A percentile compares a stretch with the other conserved stretches of the same genome.
phyloP scores from a whole-genome alignment of 2,329 filamentous ascomycete species.

The Aspergillus ibericus region DNA sequence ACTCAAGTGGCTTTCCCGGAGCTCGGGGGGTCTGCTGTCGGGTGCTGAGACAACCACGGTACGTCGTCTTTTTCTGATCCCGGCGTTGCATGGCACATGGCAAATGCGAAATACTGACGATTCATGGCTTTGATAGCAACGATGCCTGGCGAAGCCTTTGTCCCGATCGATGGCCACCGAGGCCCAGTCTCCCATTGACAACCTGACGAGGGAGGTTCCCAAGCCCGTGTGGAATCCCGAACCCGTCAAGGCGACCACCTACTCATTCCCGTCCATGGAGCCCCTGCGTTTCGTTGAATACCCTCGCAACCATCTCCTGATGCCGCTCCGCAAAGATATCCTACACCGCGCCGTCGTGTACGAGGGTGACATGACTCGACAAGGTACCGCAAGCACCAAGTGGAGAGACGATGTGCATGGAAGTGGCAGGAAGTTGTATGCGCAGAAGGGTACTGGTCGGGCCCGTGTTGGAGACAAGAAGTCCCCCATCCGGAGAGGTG shows the following conservation, averaged over 20 bases:
- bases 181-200: constrained; percentile 32
- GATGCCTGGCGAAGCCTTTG: constrained; percentile 37
- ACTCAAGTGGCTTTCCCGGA: constrained; percentile 41
- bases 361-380: constrained; percentile 84
- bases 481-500: constrained; percentile 77
- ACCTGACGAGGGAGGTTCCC: constrained; percentile 28
- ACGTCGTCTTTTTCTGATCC: constrained; percentile 19
- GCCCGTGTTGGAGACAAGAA: constrained; percentile 81
- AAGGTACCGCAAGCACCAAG: constrained; percentile 82
- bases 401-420: constrained; percentile 81
- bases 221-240: constrained; percentile 44
- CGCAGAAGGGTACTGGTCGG: constrained; percentile 81
- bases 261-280: constrained; percentile 86
- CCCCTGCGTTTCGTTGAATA: constrained; percentile 76
- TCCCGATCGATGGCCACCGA: constrained; percentile 54
- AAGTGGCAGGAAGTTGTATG: constrained; percentile 75
- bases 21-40: constrained; percentile 35
- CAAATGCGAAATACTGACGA: not conserved
- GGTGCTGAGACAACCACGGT: constrained; percentile 39
- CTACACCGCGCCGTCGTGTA: constrained; percentile 89
- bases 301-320: constrained; percentile 76
- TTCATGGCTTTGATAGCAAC: constrained; percentile 39
- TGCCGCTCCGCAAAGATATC: constrained; percentile 86
- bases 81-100: not conserved
- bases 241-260: constrained; percentile 79